Base-by-base conservation (phyloP, 2,329 filamentous ascomycete species). In the Fusarium hainanense region DNA sequence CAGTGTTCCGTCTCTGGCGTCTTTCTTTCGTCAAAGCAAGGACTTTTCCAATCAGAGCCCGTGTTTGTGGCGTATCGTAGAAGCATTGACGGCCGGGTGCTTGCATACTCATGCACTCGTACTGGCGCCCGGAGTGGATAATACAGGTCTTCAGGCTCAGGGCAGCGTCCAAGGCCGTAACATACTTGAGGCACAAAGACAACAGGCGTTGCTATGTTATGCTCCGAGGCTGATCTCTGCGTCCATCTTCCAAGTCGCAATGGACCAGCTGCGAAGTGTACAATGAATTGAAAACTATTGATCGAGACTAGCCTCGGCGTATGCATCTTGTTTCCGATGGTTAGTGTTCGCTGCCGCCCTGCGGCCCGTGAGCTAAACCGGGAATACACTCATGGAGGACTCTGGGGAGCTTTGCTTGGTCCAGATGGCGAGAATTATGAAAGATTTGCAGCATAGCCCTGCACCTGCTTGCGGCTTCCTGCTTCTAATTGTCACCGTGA, bases 51-150 rank as follows among this genome's bases (percentile, higher is more conserved):
- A 79, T 79, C 79, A 80, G 77, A 79, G 79, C 69, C 74, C 71
- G 75, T 82, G 80, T 81, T 81, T 82, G 82, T 83, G 82, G 82
- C 81, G 79, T 81, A 79, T 83, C 77, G 77, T 81, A 81, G 79
- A 78, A 80, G 77, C 75, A 80, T 79, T 81, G 78, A 79, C 77
- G 77, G 78, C 76, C 84, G 84, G 84, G 76, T 85, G 79, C 77
- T 75, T 84, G 84, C 84, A 85, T 82, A 74, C 74, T 79, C 75
- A 79, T 81, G 81, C 82, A 81, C 66, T 70, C 63, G 69, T 60
- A 58, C 67, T 61, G 62, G 62, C 56, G 48, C 47, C 55, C 63
- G 47, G 57, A 58, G 46, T 66, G 58, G 66, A 66, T 64, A 59
- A 54, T 56, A 58, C 57, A 59, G 52, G 48, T 61, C 42, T 43